phyloP scores from a whole-genome alignment of 2,329 filamentous ascomycete species.

The Herpotrichia juniperi region DNA sequence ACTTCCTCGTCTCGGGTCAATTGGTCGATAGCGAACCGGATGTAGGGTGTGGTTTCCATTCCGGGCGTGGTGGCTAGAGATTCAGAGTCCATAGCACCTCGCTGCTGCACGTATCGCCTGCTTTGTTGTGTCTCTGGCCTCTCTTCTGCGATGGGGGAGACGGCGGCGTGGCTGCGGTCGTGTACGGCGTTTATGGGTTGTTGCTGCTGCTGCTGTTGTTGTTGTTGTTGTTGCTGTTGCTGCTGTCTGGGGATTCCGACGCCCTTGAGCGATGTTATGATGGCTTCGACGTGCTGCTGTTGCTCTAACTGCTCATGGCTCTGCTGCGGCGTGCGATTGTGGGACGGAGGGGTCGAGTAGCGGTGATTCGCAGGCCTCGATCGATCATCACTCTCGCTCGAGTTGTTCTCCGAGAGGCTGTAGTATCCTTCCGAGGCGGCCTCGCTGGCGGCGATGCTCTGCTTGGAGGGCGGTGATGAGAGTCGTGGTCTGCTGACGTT shows the following conservation, averaged over 20 bases:
- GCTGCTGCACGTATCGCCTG: slow-evolving; percentile 22
- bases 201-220: slow-evolving; percentile 15
- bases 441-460: slow-evolving; percentile 55
- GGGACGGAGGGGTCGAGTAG: slow-evolving; percentile 44
- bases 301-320: slow-evolving; percentile 45
- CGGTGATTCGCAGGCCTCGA: slow-evolving; percentile 24
- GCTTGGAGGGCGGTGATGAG: slow-evolving; percentile 49
- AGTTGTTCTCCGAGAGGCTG: slow-evolving; percentile 50
- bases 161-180: slow-evolving; percentile 22
- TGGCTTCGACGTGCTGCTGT: slow-evolving; percentile 22
- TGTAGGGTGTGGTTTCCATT: slow-evolving; percentile 83
- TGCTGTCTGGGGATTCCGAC: slow-evolving; percentile 40
- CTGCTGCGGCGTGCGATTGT: slow-evolving; percentile 37
- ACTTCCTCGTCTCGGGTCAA: slow-evolving; percentile 76
- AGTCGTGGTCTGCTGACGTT: slow-evolving; percentile 50
- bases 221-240: slow-evolving; percentile 26
- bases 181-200: slow-evolving; percentile 5
- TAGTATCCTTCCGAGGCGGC: slow-evolving; percentile 58
- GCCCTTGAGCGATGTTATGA: slow-evolving; percentile 40
- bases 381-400: slow-evolving; percentile 43
- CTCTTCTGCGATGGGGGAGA: slow-evolving; percentile 43
- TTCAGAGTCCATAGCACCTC: slow-evolving; percentile 36
- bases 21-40: slow-evolving; percentile 88
- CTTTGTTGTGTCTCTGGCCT: slow-evolving; percentile 32
- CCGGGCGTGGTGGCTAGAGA: slow-evolving; percentile 62